Evolutionary conservation across 352 stramenopile species (phyloP), one percentile per base, ranked within the genome.

Genomic region (Blastocystis sp.): DNA sequence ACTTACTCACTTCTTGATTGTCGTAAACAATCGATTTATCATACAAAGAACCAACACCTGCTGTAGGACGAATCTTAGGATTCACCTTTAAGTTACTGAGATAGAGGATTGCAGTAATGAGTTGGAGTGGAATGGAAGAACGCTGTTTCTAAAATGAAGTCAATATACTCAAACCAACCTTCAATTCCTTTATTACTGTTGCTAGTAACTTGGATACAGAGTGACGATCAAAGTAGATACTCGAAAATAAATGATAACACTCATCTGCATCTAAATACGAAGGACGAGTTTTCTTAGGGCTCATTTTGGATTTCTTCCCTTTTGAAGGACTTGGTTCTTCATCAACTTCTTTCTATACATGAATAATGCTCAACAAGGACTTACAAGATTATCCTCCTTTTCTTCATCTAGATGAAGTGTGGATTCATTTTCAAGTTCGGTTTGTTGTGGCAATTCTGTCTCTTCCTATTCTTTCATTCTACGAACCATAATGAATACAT

Each of bases 71-170:
- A 16, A 80, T 42, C 39, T 24, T 27, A 0, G 42, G 43, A 21
- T 61, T 80, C 69, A 80, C 35, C 46, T 80, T 80, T 24, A 80
- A 52, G 21, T 80, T 49, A 27, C 69, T 80, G 7, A 80, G 43
- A 37, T 80, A 80, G 21, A 80, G 32, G 7, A 80, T 32, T 32
- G 61, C n/a, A 3, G 69, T 49, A 0, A 80, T 29, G 14, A 80
- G 69, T 42, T 80, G 49, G 5, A 80, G 35, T 54, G 7, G 69
- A 80, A 0, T 21, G 21, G 24, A 43, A 24, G 16, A 58, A 58
- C 24, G 69, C 43, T 80, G 39, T 12, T 49, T 80, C 3, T 51
- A 43, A 1, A 56, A 16, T 61, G 14, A 49, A 37, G 16, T n/a
- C 19, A 24, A 6, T 3, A 61, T 42, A 39, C 4, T 24, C 35